Base-by-base conservation (phyloP, 495 filamentous ascomycete species). In the Niebla homalea region DNA sequence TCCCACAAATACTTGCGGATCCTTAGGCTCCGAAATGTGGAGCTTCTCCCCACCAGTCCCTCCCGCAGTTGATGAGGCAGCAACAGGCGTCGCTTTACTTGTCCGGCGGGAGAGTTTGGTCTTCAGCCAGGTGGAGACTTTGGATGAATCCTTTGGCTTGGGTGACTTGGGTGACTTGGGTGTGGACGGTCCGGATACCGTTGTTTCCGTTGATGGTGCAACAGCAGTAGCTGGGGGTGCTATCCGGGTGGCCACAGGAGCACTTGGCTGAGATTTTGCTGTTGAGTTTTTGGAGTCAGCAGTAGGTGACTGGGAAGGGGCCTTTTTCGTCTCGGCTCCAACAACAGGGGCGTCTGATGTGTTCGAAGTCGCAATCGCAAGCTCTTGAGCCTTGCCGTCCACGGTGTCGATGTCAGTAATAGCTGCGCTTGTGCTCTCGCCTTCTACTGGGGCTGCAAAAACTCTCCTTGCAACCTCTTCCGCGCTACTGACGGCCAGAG, bases 41-140 rank as follows among this genome's bases (percentile, higher is more conserved):
- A 21, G 25, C 21, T 51, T 43, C 8, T 18, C 29, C 12, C 53
- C 53, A 11, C 2, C 29, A 11, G 29, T 32, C 29, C 14, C 29
- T 32, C 29, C 29, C 14, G 29, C 29, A 32, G 29, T 12, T 8
- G 29, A 32, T 15, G 40, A 40, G 43, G 23, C 51, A 20, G 29
- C 6, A 48, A 35, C n/a, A 15, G 45, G 45, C 16, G 58, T 48
- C 42, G 44, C 53, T 50, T 57, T 60, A 61, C 69, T 63, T 50
- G 63, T 42, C 18, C 64, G 63, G 48, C 74, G 69, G 0, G 69
- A 65, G 37, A 83, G 67, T 44, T 70, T 74, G 7, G 62, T 71
- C 56, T 76, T 79, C 39, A 85, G 63, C 80, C 80, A 85, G 40
- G 69, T 68, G 48, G 73, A 81, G 36, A 83, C 66, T 50, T 74